Evolutionary conservation across 306 rosid species (phyloP).

Genomic region (Senna siamea): DNA sequence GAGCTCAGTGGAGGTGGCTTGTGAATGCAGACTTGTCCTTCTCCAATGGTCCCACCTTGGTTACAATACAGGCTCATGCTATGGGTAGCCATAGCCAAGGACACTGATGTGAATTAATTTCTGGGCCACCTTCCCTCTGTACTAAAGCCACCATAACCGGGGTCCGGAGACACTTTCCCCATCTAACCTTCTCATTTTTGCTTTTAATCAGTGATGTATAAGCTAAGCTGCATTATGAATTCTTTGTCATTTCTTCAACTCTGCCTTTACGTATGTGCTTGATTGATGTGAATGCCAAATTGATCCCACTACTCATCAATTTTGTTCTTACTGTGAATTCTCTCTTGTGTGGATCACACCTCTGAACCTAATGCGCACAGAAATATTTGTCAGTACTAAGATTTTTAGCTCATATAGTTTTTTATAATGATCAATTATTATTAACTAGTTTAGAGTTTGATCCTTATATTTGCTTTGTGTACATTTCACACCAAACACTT

Average conservation of each 20-base stretch:
- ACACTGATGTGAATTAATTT: constrained; percentile 37
- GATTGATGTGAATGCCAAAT: too few relatives aligned
- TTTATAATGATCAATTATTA: background rate
- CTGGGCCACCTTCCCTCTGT: constrained; percentile 22
- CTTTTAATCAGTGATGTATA: constrained; percentile 38
- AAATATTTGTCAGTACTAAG: background rate
- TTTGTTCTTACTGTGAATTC: constrained; percentile 32
- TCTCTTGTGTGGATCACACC: constrained; percentile 50
- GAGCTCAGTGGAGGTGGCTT: background rate
- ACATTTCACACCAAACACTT: too few relatives aligned
- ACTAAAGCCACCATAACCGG: constrained; percentile 32
- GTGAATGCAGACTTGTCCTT: constrained; percentile 25
- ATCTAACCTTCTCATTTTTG: constrained; percentile 27
- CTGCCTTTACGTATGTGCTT: too few relatives aligned
- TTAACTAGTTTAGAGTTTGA: too few relatives aligned
- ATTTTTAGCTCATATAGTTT: background rate
- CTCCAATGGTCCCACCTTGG: constrained; percentile 17
- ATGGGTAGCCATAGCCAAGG: background rate
- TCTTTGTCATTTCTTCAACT: constrained; percentile 46
- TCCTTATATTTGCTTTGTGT: too few relatives aligned
- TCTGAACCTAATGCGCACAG: constrained; percentile 31
- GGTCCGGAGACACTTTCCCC: constrained; percentile 36
- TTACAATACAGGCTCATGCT: constrained; percentile 9
- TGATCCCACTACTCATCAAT: constrained; percentile 14
- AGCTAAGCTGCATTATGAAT: constrained; percentile 32